These are phyloP conservation scores for Plasmodium berghei DNA, from an alignment of 169 alveolate genomes.

Conservation along the genomic window DNA sequence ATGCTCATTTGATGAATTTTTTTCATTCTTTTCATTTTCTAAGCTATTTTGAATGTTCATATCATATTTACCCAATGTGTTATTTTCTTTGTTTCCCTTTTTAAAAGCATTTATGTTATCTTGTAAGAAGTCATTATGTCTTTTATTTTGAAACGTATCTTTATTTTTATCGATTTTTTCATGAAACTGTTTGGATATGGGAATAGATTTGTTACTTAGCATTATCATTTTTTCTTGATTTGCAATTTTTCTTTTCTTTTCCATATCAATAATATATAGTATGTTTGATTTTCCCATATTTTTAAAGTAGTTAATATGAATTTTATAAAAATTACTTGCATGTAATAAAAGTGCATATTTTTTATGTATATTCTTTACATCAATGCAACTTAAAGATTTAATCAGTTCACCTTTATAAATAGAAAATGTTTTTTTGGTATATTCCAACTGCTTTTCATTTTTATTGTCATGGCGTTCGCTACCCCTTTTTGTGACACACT, in stretches of 20 bases:
- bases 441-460: slow-evolving; percentile 1
- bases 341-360: slow-evolving; percentile 21
- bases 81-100: too few species aligned
- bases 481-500: not conserved
- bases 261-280: slow-evolving; percentile 3
- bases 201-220: too few species aligned
- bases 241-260: not conserved
- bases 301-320: slow-evolving; percentile 32
- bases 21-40: too few species aligned
- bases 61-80: not conserved
- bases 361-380: slow-evolving; percentile 10
- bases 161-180: too few species aligned
- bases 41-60: not conserved
- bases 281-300: not conserved
- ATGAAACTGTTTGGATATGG: too few species aligned
- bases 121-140: too few species aligned
- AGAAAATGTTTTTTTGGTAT: slow-evolving; percentile 8
- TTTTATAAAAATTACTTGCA: slow-evolving; percentile 54
- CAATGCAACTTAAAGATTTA: not conserved
- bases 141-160: too few species aligned
- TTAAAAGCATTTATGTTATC: too few species aligned
- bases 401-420: slow-evolving; percentile 5
- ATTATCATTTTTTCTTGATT: not conserved
- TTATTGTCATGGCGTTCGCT: too few species aligned
- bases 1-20: too few species aligned